Conservation (phyloP, 2,329 filamentous ascomycete genomes). For the Xylariaceae sp. region DNA sequence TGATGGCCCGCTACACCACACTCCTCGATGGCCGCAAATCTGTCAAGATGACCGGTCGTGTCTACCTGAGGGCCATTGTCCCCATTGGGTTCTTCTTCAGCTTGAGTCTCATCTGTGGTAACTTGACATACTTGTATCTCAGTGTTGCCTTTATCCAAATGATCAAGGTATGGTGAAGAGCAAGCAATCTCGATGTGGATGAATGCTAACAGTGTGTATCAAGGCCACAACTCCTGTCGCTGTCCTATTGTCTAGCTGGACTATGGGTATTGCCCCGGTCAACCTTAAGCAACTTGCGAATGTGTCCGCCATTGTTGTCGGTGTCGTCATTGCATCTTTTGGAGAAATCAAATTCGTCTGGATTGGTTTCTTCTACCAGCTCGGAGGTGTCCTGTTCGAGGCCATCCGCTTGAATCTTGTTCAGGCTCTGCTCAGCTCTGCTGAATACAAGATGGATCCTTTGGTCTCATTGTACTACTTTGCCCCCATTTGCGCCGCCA, state of each 20-base stretch:
- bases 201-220: slow-evolving; percentile 11
- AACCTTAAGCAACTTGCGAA: slow-evolving; percentile 88
- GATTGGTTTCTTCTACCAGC: slow-evolving; percentile 75
- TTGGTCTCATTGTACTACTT: slow-evolving; percentile 89
- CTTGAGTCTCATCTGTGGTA: slow-evolving; percentile 92
- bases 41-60: slow-evolving; percentile 93
- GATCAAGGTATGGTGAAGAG: slow-evolving; percentile 69
- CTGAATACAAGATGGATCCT: slow-evolving; percentile 90
- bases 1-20: slow-evolving; percentile 84
- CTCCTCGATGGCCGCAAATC: slow-evolving; percentile 92
- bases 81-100: slow-evolving; percentile 96
- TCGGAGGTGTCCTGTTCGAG: slow-evolving; percentile 76
- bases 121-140: slow-evolving; percentile 91
- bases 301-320: slow-evolving; percentile 89
- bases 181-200: background rate
- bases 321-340: slow-evolving; percentile 90
- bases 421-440: slow-evolving; percentile 74
- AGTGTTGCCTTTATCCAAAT: slow-evolving; percentile 98
- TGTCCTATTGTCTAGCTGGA: slow-evolving; percentile 86
- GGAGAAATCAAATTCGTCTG: slow-evolving; percentile 93
- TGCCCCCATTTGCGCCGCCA: slow-evolving; percentile 76
- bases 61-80: slow-evolving; percentile 90
- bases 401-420: slow-evolving; percentile 82
- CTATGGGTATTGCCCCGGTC: slow-evolving; percentile 76
- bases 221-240: slow-evolving; percentile 93